Conservation (phyloP, 805 yeast species). For the Nakazawaea wyomingensis region DNA sequence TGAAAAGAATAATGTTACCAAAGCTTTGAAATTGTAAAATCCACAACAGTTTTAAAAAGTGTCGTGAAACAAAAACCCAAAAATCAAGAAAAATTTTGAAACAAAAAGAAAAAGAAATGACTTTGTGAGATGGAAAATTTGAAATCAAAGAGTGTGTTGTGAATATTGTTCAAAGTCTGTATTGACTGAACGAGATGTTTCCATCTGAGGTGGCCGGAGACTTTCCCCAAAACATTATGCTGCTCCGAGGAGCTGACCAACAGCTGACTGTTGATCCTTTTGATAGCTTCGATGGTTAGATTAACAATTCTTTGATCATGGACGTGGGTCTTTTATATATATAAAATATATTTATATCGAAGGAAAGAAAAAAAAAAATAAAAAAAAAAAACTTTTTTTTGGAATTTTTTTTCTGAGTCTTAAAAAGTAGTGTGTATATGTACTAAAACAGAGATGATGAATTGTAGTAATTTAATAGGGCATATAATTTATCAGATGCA, state of each 20-base stretch:
- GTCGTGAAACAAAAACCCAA: no score
- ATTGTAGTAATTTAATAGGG: neutral
- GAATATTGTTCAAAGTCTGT: neutral
- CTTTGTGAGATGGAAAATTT: neutral
- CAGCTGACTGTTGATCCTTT: constrained; percentile 33
- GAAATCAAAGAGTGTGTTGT: neutral
- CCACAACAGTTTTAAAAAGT: no score
- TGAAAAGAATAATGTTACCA: no score
- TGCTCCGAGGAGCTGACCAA: constrained; percentile 7
- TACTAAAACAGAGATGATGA: neutral
- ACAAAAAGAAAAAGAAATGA: neutral
- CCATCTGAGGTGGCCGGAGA: constrained; percentile 77
- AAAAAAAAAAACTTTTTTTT: neutral
- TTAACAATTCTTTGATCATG: constrained; percentile 72
- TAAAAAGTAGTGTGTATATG: neutral
- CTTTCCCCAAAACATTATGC: constrained; percentile 73
- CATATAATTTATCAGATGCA: neutral
- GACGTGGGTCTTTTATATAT: constrained; percentile 32
- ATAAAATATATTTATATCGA: no score
- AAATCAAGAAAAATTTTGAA: neutral
- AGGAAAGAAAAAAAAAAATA: constrained; percentile 8
- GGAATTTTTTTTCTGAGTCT: neutral
- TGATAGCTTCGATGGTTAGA: constrained; percentile 54
- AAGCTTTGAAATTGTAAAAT: no score
- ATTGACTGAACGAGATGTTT: constrained; percentile 32